Percentiles rank a stretch among this genome's conserved stretches.
Conservation (phyloP, 116 monocot species). For the Papilionanthe hybrid region DNA sequence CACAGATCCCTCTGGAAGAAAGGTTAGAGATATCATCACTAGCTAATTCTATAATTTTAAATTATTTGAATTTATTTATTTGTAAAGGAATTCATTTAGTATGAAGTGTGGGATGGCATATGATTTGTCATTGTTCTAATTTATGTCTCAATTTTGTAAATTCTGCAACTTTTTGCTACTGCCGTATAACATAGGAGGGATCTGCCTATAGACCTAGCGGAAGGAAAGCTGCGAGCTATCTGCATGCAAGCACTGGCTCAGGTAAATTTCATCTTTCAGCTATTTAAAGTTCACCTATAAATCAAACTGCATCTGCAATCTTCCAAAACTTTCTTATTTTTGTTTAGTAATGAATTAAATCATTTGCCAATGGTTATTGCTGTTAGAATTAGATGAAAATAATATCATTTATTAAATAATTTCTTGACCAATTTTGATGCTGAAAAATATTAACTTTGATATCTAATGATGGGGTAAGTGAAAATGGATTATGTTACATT, state of each 20-base stretch:
- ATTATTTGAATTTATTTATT: not conserved
- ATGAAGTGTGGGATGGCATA: not conserved
- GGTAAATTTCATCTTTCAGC: slow-evolving; percentile 24
- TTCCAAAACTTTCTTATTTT: not conserved
- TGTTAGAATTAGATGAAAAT: not conserved
- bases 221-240: slow-evolving; percentile 59
- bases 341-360: not conserved
- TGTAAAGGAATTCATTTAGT: not conserved
- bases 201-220: slow-evolving; percentile 67
- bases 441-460: too few relatives aligned
- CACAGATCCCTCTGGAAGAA: slow-evolving; percentile 45
- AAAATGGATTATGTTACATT: not conserved
- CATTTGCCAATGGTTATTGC: not conserved
- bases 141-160: not conserved
- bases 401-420: not conserved
- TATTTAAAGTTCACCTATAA: not conserved
- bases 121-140: not conserved
- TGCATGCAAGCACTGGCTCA: slow-evolving; percentile 74
- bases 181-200: slow-evolving; percentile 33
- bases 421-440: not conserved
- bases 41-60: slow-evolving; percentile 4
- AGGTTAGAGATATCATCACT: slow-evolving; percentile 43
- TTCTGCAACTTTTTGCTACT: not conserved
- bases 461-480: not conserved
- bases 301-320: not conserved